A percentile compares a stretch with the other conserved stretches of the same genome.
Evolutionary conservation across 2,329 filamentous ascomycete species (phyloP).

Genomic region (Aspergillus tanneri): DNA sequence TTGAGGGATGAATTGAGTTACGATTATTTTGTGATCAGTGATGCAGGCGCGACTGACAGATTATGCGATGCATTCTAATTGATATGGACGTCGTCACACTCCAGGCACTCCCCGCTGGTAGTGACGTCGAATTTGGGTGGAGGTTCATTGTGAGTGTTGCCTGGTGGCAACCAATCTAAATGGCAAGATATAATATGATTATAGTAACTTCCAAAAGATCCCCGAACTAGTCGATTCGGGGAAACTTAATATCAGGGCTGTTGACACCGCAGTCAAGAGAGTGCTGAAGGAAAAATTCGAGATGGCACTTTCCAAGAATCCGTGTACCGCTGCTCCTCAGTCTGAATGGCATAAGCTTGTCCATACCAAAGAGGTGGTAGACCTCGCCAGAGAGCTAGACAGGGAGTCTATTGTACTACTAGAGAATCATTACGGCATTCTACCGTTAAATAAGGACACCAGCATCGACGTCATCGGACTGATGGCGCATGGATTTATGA

Average conservation of each 20-base stretch:
- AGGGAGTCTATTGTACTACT: slow-evolving; percentile 62
- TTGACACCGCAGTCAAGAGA: slow-evolving; percentile 66
- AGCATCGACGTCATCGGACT: slow-evolving; percentile 72
- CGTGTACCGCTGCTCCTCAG: slow-evolving; percentile 59
- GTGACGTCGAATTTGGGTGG: slow-evolving; percentile 75
- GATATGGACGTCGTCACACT: slow-evolving; percentile 66
- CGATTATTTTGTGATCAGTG: slow-evolving; percentile 64
- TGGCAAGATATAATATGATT: slow-evolving; percentile 3
- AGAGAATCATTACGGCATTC: slow-evolving; percentile 56
- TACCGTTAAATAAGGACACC: slow-evolving; percentile 62
- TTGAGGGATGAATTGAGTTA: slow-evolving; percentile 71
- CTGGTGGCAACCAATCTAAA: not conserved
- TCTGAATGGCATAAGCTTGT: slow-evolving; percentile 59
- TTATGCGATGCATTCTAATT: slow-evolving; percentile 64
- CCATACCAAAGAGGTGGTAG: slow-evolving; percentile 59
- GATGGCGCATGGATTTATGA: slow-evolving; percentile 70
- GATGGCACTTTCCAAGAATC: slow-evolving; percentile 69
- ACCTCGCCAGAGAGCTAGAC: slow-evolving; percentile 63
- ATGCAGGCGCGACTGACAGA: slow-evolving; percentile 70
- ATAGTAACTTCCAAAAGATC: slow-evolving; percentile 63
- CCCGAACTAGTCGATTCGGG: slow-evolving; percentile 63
- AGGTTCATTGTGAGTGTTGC: slow-evolving; percentile 56
- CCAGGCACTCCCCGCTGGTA: slow-evolving; percentile 64
- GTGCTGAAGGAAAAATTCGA: slow-evolving; percentile 67
- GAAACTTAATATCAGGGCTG: slow-evolving; percentile 57